Evolutionary conservation across 768 basidiomycete genomes (phyloP).

Genomic region (Lentinula guzmanii): DNA sequence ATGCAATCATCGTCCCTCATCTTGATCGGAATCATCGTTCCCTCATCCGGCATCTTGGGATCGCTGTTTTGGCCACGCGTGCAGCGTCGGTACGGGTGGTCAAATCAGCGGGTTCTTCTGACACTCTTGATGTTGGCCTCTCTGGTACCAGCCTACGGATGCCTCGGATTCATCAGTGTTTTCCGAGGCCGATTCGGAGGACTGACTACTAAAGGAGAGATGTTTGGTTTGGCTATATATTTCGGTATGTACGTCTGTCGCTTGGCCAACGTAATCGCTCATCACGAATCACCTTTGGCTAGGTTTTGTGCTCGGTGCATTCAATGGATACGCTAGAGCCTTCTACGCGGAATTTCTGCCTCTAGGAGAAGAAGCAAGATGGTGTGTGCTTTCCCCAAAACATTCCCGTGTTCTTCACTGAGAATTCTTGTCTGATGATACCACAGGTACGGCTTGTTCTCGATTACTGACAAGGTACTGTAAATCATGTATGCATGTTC

Average conservation of each 20-base stretch:
- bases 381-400: slow-evolving; percentile 37
- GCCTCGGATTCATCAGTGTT: slow-evolving; percentile 65
- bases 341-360: slow-evolving; percentile 87
- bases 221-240: slow-evolving; percentile 77
- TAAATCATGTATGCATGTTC: background rate
- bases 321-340: slow-evolving; percentile 85
- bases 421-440: background rate
- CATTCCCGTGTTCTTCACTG: background rate
- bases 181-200: slow-evolving; percentile 59
- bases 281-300: background rate
- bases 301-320: slow-evolving; percentile 81
- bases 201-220: slow-evolving; percentile 73
- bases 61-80: slow-evolving; percentile 77
- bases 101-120: slow-evolving; percentile 63
- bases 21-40: slow-evolving; percentile 74
- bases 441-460: slow-evolving; percentile 66
- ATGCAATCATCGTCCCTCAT: slow-evolving; percentile 78
- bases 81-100: slow-evolving; percentile 55
- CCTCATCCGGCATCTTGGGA: slow-evolving; percentile 73
- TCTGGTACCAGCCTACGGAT: slow-evolving; percentile 74
- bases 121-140: slow-evolving; percentile 62
- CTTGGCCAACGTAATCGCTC: background rate
- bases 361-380: slow-evolving; percentile 82
- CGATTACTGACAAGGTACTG: slow-evolving; percentile 81
- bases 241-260: slow-evolving; percentile 47